These are phyloP conservation scores for Babesia sp. DNA, from an alignment of 169 alveolate genomes.

Conservation along the genomic window DNA sequence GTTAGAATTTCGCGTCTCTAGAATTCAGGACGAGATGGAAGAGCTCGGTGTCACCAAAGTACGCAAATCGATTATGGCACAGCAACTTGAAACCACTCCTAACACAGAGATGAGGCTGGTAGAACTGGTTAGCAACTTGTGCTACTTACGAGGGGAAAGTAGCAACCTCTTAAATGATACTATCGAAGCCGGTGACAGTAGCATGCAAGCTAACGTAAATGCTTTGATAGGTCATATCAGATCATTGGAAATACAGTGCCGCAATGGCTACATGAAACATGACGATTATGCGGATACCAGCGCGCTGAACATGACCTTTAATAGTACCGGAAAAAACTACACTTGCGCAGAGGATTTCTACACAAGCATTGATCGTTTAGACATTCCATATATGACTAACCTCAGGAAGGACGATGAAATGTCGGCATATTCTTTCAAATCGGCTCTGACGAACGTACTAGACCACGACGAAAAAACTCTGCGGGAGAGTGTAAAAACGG, in stretches of 20 bases:
- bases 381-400: slow-evolving; percentile 1
- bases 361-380: slow-evolving; percentile 8
- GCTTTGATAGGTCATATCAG: background rate
- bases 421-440: slow-evolving; percentile 6
- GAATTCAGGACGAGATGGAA: slow-evolving; percentile 45
- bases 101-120: background rate
- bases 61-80: background rate
- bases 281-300: background rate
- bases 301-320: slow-evolving; percentile 4
- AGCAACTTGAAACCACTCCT: background rate
- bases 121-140: slow-evolving; percentile 15
- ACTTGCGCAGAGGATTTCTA: slow-evolving; percentile 1
- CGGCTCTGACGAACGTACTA: background rate
- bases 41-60: slow-evolving; percentile 1
- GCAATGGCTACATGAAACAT: background rate
- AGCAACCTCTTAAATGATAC: slow-evolving; percentile 15
- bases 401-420: background rate
- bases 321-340: background rate
- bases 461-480: too few species aligned
- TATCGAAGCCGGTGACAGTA: background rate
- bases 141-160: slow-evolving; percentile 4
- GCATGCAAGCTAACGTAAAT: background rate
- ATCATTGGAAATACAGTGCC: background rate
- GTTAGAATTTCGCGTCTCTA: slow-evolving; percentile 7
- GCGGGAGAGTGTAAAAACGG: too few species aligned